phyloP scores from a whole-genome alignment of 169 alveolate genomes.

The Plasmodium gaboni region DNA sequence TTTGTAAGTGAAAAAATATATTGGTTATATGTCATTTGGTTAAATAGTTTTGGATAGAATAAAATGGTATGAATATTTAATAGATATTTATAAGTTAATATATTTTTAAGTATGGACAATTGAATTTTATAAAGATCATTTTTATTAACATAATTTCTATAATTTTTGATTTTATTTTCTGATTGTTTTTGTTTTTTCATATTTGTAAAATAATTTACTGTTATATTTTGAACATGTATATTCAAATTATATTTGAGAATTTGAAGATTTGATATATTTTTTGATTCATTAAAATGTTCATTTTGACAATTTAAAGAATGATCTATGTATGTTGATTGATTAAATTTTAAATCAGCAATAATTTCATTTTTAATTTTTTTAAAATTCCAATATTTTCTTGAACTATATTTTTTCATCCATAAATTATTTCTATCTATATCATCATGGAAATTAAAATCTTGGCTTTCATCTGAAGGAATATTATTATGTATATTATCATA shows the following conservation, averaged over 20 bases:
- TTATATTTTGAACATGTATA: slow-evolving; percentile 26
- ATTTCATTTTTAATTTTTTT: slow-evolving; percentile 38
- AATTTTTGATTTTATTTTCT: slow-evolving; percentile 51
- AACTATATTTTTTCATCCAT: slow-evolving; percentile 52
- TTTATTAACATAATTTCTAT: slow-evolving; percentile 6
- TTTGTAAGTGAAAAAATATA: slow-evolving; percentile 18
- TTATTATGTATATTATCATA: neutral
- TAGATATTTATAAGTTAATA: slow-evolving; percentile 52
- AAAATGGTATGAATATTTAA: slow-evolving; percentile 61
- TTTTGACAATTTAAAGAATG: neutral
- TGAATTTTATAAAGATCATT: slow-evolving; percentile 52
- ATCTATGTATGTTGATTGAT: neutral
- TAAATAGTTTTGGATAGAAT: slow-evolving; percentile 41
- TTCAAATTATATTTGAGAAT: neutral
- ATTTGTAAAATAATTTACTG: slow-evolving; percentile 17
- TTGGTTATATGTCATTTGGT: slow-evolving; percentile 37
- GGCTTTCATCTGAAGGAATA: slow-evolving; percentile 8
- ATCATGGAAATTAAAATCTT: slow-evolving; percentile 6
- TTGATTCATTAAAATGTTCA: neutral
- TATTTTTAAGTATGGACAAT: slow-evolving; percentile 31
- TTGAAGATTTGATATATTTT: slow-evolving; percentile 12
- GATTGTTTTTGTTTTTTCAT: slow-evolving; percentile 27
- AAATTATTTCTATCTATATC: slow-evolving; percentile 26
- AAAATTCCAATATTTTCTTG: slow-evolving; percentile 40
- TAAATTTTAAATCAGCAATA: slow-evolving; percentile 21